Evolutionary conservation across 2,329 filamentous ascomycete genomes (phyloP), one percentile per base, ranked within the genome.

Genomic region (Berkeleyomyces basicola): DNA sequence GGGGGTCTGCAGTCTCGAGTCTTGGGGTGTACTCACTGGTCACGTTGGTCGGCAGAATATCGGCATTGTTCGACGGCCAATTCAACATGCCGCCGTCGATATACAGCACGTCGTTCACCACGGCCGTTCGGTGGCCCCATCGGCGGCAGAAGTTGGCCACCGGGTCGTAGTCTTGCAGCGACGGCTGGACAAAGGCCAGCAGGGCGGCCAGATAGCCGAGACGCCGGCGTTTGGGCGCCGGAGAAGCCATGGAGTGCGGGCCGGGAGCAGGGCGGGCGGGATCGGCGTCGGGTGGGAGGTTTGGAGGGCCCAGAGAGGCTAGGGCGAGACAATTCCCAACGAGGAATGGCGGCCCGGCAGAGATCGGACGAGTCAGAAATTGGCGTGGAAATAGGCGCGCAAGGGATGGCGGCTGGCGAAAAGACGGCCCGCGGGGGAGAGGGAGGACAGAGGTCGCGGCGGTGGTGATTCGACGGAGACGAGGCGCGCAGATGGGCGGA

Each of bases 21-120:
- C 23, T 23, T 1, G 23, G 23, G 23, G 23, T 23, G 23, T n/a
- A 74, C 79, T 62, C 73, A 84, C 82, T 84, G 23, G 81, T 78
- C 67, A 79, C 78, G 66, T 84, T 83, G 14, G 71, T 16, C 69
- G 0, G 75, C 72, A 66, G 77, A 76, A 49, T 75, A 70, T 2
- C 36, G 23, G 33, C 40, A 10, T 43, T 75, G 69, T 79, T 71
- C 1, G 79, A 75, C 66, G 76, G 79, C 71, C 78, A 83, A 67
- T 81, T 78, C 37, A 84, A 69, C 61, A 79, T 72, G 3, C 82
- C 82, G 44, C 83, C 83, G 67, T 86, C 82, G 61, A 86, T 81
- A 68, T 82, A 86, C 23, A 86, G 72, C 65, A 76, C 78, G 49
- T 77, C 71, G 68, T 84, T 81, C 55, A 86, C 75, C 7, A 84